Base-by-base conservation (phyloP, 805 yeast species). In the Ogataea pilisensis region DNA sequence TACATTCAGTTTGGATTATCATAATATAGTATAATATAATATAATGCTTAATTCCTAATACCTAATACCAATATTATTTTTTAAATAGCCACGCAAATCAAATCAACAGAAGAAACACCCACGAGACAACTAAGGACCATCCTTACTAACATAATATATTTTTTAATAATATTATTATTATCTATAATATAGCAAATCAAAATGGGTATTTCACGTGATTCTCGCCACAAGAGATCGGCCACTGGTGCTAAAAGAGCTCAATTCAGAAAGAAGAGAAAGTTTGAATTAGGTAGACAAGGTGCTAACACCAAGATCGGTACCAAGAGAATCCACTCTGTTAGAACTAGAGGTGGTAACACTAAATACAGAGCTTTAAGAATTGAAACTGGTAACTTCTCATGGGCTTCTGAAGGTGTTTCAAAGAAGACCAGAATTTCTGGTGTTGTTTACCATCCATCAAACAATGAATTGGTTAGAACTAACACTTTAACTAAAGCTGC, bases 181-280 rank as follows among this genome's bases (percentile, higher is more conserved):
- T 18, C n/a, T 17, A 12, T 12, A 7, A 25, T 28, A 22, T 31
- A 41, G 39, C 46, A 43, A 42, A 19, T 43, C 55, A 85, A 73
- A 73, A 91, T 91, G 99, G 98, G 99, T 90, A 91, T 91, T 85
- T 89, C 98, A 76, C 91, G 99, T 82, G 98, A 93, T 82, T 91
- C 99, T 75, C 96, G 97, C 80, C 99, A 93, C 90, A 91, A 91
- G 87, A 95, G 99, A 78, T 77, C 97, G 66, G 95, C 95, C 75
- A 90, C 99, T 70, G 99, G 99, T 85, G 99, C 99, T 73, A 90
- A 89, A 78, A 89, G 97, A 78, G 98, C 98, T 75, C 95, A 89
- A 77, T 87, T 83, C 95, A 91, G 98, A 88, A 91, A 91, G 91
- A 91, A 91, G 96, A 82, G 99, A 83, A 93, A 91, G 95, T 91